phyloP scores from a whole-genome alignment of 83 land plant species.

The Thuja plicata region DNA sequence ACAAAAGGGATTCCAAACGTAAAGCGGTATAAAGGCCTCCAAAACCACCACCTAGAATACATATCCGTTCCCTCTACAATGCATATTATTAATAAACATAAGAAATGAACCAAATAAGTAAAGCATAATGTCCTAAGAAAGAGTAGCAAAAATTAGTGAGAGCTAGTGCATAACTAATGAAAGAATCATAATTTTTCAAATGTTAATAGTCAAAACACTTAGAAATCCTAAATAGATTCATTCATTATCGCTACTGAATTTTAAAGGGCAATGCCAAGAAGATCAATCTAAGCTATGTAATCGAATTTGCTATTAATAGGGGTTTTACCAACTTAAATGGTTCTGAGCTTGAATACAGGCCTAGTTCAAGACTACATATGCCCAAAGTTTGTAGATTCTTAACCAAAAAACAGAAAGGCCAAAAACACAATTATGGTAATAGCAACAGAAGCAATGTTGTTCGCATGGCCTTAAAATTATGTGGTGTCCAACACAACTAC shows the following conservation, averaged over 20 bases:
- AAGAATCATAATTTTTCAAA: background rate
- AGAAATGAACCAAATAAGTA: background rate
- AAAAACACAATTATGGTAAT: no score
- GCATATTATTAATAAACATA: background rate
- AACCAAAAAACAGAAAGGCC: no score
- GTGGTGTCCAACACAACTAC: no score
- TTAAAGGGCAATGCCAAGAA: background rate
- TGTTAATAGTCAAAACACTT: background rate
- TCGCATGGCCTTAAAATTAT: no score
- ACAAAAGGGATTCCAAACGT: slow-evolving; percentile 85
- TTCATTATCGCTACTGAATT: background rate
- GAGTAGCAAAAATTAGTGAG: background rate
- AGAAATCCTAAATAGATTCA: background rate
- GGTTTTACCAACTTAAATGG: no score
- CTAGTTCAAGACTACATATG: no score
- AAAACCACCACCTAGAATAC: slow-evolving; percentile 97
- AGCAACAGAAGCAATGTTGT: no score
- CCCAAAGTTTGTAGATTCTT: no score
- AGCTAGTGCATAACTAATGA: background rate
- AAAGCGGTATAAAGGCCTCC: slow-evolving; percentile 97
- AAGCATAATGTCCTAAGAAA: background rate
- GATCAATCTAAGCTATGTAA: background rate
- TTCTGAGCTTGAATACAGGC: no score
- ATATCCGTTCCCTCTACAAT: slow-evolving; percentile 84
- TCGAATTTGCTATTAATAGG: no score